Conservation (phyloP, 305 asterid species). For the Stenogyne calaminthoides region DNA sequence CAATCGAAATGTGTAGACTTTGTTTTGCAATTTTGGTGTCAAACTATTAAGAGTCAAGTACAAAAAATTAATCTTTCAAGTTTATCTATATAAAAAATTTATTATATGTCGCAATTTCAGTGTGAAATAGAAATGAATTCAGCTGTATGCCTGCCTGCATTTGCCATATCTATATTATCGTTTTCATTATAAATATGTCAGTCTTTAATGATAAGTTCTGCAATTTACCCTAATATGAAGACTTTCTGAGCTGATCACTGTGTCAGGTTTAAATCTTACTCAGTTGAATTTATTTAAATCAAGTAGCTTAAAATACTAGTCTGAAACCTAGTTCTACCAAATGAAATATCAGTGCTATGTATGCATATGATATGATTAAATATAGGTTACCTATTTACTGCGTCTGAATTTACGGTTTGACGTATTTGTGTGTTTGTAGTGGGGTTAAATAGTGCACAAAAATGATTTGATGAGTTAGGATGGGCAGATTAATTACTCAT, state of each 20-base stretch:
- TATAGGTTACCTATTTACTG: neutral
- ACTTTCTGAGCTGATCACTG: neutral
- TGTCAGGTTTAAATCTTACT: neutral
- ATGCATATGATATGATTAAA: neutral
- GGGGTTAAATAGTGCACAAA: neutral
- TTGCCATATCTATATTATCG: neutral
- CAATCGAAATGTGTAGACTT: neutral
- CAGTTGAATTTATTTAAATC: neutral
- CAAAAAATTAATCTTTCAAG: neutral
- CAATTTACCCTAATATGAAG: neutral
- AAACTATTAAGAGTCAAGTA: neutral
- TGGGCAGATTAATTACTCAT: slow-evolving; percentile 1
- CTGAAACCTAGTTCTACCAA: neutral
- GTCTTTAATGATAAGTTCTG: neutral
- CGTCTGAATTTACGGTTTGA: neutral
- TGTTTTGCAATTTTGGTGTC: neutral
- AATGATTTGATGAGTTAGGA: neutral
- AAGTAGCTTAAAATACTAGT: neutral
- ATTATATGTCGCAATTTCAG: neutral
- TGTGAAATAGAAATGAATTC: neutral
- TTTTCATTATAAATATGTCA: neutral
- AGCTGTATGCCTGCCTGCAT: neutral
- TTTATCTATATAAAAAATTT: neutral
- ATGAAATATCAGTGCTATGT: neutral
- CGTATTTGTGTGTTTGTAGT: neutral